Base-by-base conservation (phyloP, 2,329 filamentous ascomycete genomes). In the Aspergillus transmontanensis region DNA sequence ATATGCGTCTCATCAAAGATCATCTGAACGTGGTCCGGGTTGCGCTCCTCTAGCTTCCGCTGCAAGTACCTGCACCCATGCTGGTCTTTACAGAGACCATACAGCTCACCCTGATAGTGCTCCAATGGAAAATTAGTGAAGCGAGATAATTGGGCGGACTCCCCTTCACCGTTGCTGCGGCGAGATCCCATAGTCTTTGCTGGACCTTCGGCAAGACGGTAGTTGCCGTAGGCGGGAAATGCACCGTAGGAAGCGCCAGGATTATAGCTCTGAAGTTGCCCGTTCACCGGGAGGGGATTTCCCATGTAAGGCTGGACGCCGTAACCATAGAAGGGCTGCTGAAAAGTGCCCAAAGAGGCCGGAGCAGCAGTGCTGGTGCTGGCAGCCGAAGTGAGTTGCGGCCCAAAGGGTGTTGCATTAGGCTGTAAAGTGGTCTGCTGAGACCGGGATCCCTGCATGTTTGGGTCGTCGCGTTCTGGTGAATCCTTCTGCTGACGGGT, bases 41-140 rank as follows among this genome's bases (percentile, higher is more conserved):
- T 89, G 71, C 90, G 90, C 74, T 96, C 94, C 81, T 99, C 95
- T 6, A 99, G 85, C 82, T 98, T 97, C 84, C 96, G 95, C 82
- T 99, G 95, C 61, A 99, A 83, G 77, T 95, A 99, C 63, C 95
- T 91, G 74, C 95, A 99, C 63, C 95, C 95, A 78, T 99, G 94
- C 81, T 99, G 95, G 74, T 99, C 95, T 81, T 97, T 98, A 86
- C 94, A 98, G 41, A 97, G 83, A 57, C 88, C 86, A 78, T 97
- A 96, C 72, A 99, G 92, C 72, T 93, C 90, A 56, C 93, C 92
- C 41, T 86, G 85, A 72, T 95, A 90, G 39, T 89, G 87, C 75
- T 97, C 92, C 26, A 98, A 83, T 16, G 92, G 88, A 73, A 92
- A 86, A 75, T 95, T 94, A 70, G 91, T 88, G 80, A 92, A 97